A percentile compares a stretch with the other conserved stretches of the same genome.
Evolutionary conservation across 805 yeast genomes (phyloP).

Genomic region (Yarrowia sp.): DNA sequence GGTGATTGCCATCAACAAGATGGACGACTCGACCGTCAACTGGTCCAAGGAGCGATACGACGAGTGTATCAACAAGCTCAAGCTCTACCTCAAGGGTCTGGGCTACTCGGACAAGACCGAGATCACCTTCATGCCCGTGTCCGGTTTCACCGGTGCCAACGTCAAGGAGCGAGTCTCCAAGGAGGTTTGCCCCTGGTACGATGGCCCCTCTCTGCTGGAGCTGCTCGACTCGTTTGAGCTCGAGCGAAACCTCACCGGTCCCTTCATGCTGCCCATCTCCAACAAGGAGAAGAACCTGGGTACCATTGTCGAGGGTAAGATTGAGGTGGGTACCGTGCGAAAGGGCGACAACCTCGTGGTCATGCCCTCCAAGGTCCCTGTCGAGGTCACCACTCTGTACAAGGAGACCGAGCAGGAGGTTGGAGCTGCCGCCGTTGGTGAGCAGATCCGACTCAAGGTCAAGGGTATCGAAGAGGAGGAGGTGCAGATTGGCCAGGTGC

Average conservation of each 20-base stretch:
- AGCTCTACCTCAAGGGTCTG: constrained; percentile 72
- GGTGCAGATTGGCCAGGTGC: constrained; percentile 86
- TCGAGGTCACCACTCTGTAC: constrained; percentile 86
- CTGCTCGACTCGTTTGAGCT: constrained; percentile 83
- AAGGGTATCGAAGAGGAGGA: constrained; percentile 99
- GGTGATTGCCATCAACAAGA: constrained; percentile 93
- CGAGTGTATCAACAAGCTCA: constrained; percentile 88
- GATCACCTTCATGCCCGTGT: constrained; percentile 92
- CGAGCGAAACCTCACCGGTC: constrained; percentile 86
- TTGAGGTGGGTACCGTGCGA: constrained; percentile 92
- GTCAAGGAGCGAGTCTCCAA: constrained; percentile 81
- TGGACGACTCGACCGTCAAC: constrained; percentile 96
- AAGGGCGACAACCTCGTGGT: constrained; percentile 76
- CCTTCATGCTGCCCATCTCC: constrained; percentile 95
- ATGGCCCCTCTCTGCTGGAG: constrained; percentile 90
- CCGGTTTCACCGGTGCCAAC: constrained; percentile 98
- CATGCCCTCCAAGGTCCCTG: constrained; percentile 88
- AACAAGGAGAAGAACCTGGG: constrained; percentile 97
- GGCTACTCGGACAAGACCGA: constrained; percentile 88
- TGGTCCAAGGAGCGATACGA: constrained; percentile 97
- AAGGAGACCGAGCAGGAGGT: constrained; percentile 97
- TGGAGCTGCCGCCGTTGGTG: constrained; percentile 90
- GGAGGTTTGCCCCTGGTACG: constrained; percentile 87
- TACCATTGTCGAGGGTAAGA: constrained; percentile 96
- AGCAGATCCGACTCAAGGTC: constrained; percentile 91